Evolutionary conservation across 2,329 filamentous ascomycete species (phyloP).

Genomic region (Penicillium sumatraense): DNA sequence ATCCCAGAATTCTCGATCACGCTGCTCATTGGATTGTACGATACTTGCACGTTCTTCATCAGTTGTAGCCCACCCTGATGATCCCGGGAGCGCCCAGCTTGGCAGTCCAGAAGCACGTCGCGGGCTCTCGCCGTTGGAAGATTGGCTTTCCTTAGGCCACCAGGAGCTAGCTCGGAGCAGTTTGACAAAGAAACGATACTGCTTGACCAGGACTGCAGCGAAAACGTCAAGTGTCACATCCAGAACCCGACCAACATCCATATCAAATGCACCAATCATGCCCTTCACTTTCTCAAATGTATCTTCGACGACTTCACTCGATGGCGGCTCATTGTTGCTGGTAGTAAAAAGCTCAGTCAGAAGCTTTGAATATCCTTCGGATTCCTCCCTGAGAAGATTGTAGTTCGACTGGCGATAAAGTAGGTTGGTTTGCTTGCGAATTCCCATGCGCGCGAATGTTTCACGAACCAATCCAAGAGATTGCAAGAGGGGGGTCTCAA

Average conservation of each 20-base stretch:
- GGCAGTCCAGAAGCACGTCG: conserved; percentile 68
- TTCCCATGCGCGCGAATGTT: conserved; percentile 81
- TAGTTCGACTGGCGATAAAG: conserved; percentile 97
- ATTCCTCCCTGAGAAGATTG: conserved; percentile 92
- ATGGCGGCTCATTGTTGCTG: conserved; percentile 73
- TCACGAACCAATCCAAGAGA: conserved; percentile 79
- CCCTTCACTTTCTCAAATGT: conserved; percentile 93
- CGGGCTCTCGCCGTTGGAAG: conserved; percentile 38
- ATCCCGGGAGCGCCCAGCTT: conserved; percentile 79
- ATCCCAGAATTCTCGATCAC: conserved; percentile 81
- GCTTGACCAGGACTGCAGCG: conserved; percentile 88
- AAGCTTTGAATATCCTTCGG: conserved; percentile 94
- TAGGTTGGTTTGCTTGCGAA: conserved; percentile 88
- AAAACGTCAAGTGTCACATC: conserved; percentile 96
- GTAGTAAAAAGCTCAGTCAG: conserved; percentile 95
- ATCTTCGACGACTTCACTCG: conserved; percentile 75
- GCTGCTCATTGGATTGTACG: conserved; percentile 60
- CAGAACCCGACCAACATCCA: conserved; percentile 91
- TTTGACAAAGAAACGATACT: conserved; percentile 93
- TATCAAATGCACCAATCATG: conserved; percentile 93
- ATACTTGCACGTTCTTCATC: conserved; percentile 71
- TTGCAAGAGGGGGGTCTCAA: conserved; percentile 79
- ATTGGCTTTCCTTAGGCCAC: conserved; percentile 78
- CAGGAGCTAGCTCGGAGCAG: conserved; percentile 89
- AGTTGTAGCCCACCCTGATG: conserved; percentile 63